Evolutionary conservation across 768 basidiomycete genomes (phyloP), one percentile per base, ranked within the genome.

Genomic region (Kwoniella shandongensis): DNA sequence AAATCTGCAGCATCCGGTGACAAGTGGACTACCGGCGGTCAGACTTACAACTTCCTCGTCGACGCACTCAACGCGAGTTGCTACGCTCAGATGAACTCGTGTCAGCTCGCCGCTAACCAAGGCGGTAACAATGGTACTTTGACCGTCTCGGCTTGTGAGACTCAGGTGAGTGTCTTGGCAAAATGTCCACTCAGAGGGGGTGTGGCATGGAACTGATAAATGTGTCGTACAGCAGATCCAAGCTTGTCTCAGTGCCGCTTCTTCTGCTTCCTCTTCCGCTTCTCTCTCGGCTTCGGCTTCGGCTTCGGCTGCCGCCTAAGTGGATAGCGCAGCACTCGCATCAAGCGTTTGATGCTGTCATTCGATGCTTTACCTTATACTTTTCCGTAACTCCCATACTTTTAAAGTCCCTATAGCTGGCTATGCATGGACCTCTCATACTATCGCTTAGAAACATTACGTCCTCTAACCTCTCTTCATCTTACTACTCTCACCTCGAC

Each of bases 11-110:
- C 40, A 15, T 56, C 62, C 15, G 58, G 54, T n/a, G 57, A 50
- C 32, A 20, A 36, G 18, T 67, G 27, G 48, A 51, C 38, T 7
- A 54, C 32, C 29, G 49, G 40, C 17, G 32, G 29, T 8, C 39
- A 51, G 44, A 54, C 59, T 18, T 67, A 48, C 62, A 60, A 61
- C 49, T 57, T 63, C 53, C 50, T 61, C 49, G 17, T 40, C 15
- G 62, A 63, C 22, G 67, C 67, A 0, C 53, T 66, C 17, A 30
- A 48, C 4, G 45, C 55, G 32, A 55, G 52, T 2, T 69, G 67
- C 50, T 55, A 64, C 44, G 46, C 25, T 18, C 67, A 69, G 62
- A 48, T 51, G 51, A 52, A 69, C 40, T 23, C n/a, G 4, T 69
- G 67, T 44, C 52, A 55, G 22, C 39, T 35, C 35, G 63, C 54